Base-by-base conservation (phyloP, 176 grass and related monocot genomes). In the Cenchrus fungigraminus region DNA sequence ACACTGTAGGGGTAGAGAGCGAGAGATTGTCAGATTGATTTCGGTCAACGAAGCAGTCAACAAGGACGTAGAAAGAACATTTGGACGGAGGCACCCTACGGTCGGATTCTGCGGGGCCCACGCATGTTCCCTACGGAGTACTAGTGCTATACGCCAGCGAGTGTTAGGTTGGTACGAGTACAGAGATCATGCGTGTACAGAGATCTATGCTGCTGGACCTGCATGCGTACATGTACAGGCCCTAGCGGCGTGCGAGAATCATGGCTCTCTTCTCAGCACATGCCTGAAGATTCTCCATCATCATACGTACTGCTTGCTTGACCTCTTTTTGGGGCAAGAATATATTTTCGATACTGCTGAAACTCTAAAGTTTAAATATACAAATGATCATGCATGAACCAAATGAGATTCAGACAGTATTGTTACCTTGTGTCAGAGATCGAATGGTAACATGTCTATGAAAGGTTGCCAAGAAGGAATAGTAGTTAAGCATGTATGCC, bases 21-120 rank as follows among this genome's bases (percentile, higher is more conserved):
- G 37, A 40, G 37, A 40, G 37, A 40, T 40, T 40, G 37, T 40
- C 37, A 25, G 6, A 29, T 54, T 8, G 6, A 17, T 79, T 87
- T 73, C 25, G 5, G 63, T 80, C 78, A 80, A 55, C 79, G 34
- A 45, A 25, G 49, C 52, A 6, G 85, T 82, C 79, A 76, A 46
- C 71, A 25, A 68, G 25, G 62, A 29, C 22, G 52, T 65, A 51
- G 71, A 81, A 65, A 74, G 59, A 76, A 76, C 61, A 76, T 76
- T 82, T 82, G 79, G 79, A 87, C 77, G 17, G 79, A 87, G 85
- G 17, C 86, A 75, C 68, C 79, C 71, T 51, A 60, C 45, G 79
- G 78, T 82, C 28, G 51, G 71, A 87, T 87, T 81, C 62, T 52
- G 52, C 63, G 16, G 86, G 78, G 4, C 31, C 68, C 77, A 79